phyloP scores from a whole-genome alignment of 768 basidiomycete species.

The Collybiopsis luxurians region DNA sequence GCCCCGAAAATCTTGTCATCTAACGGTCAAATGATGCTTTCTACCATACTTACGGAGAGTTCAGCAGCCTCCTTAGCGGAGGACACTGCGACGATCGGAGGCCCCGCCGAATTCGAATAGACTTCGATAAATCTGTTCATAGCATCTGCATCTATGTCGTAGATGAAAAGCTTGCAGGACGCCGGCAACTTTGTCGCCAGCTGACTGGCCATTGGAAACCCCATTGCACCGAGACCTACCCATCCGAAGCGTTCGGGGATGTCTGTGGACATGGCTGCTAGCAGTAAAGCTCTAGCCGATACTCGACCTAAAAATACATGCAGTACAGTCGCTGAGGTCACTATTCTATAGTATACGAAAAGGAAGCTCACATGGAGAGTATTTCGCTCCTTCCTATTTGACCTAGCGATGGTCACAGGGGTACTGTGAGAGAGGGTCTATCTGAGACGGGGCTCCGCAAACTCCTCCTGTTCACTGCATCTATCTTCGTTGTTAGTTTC shows the following conservation, averaged over 20 bases:
- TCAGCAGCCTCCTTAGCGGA: slow-evolving; percentile 34
- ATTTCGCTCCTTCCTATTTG: no score
- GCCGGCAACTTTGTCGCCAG: slow-evolving; percentile 27
- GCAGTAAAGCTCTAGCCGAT: no score
- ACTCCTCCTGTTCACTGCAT: neutral
- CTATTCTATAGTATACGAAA: no score
- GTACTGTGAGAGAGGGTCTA: neutral
- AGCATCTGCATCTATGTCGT: slow-evolving; percentile 29
- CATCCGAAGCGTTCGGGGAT: slow-evolving; percentile 29
- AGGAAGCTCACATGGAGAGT: no score
- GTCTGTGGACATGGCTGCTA: neutral
- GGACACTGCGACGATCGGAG: slow-evolving; percentile 15
- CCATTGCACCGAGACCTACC: slow-evolving; percentile 44
- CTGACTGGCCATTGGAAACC: slow-evolving; percentile 40
- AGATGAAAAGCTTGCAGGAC: slow-evolving; percentile 27
- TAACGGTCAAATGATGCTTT: neutral
- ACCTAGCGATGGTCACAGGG: neutral
- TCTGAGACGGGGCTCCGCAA: neutral
- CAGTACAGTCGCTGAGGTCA: no score
- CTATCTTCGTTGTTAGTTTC: neutral
- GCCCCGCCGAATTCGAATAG: slow-evolving; percentile 11
- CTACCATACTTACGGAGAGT: slow-evolving; percentile 26
- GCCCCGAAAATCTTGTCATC: neutral
- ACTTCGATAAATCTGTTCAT: slow-evolving; percentile 25
- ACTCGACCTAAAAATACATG: no score